phyloP scores from a whole-genome alignment of 2,329 filamentous ascomycete species.

The Furcasterigmium sp. region DNA sequence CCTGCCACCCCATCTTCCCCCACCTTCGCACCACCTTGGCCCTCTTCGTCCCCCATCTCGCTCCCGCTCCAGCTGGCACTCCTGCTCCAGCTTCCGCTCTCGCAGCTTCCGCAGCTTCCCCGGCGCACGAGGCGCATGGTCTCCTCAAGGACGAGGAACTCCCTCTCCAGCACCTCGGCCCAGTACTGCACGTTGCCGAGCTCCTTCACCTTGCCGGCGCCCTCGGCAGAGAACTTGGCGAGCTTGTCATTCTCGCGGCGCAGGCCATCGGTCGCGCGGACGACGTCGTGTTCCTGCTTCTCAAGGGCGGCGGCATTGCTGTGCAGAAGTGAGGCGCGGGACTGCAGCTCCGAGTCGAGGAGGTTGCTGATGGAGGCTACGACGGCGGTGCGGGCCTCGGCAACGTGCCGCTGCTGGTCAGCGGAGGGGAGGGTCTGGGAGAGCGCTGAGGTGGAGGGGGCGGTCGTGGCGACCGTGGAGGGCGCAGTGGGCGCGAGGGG shows the following conservation, averaged over 20 bases:
- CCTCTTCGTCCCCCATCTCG: conserved; percentile 13
- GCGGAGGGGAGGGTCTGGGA: conserved; percentile 10
- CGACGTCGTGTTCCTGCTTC: conserved; percentile 62
- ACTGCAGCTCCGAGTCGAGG: conserved; percentile 62
- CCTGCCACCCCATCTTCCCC: background rate
- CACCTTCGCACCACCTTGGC: background rate
- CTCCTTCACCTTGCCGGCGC: conserved; percentile 65
- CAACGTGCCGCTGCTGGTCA: conserved; percentile 41
- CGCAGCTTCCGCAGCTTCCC: conserved; percentile 17
- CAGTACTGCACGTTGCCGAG: conserved; percentile 81
- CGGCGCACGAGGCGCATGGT: conserved; percentile 51
- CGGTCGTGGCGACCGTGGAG: background rate
- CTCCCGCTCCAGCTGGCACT: conserved; percentile 27
- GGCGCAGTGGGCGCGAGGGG: background rate
- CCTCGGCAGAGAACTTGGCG: conserved; percentile 56
- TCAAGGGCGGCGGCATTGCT: conserved; percentile 59
- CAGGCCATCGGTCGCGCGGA: conserved; percentile 53
- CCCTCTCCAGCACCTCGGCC: conserved; percentile 73
- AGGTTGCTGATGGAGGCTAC: conserved; percentile 63
- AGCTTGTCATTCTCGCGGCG: conserved; percentile 61
- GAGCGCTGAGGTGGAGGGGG: background rate
- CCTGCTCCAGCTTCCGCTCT: conserved; percentile 20
- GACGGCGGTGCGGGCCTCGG: conserved; percentile 53
- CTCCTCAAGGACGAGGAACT: conserved; percentile 60
- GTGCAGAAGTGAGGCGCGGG: conserved; percentile 65